Base-by-base conservation (phyloP, 345 rosid species). In the Noccaea caerulescens region DNA sequence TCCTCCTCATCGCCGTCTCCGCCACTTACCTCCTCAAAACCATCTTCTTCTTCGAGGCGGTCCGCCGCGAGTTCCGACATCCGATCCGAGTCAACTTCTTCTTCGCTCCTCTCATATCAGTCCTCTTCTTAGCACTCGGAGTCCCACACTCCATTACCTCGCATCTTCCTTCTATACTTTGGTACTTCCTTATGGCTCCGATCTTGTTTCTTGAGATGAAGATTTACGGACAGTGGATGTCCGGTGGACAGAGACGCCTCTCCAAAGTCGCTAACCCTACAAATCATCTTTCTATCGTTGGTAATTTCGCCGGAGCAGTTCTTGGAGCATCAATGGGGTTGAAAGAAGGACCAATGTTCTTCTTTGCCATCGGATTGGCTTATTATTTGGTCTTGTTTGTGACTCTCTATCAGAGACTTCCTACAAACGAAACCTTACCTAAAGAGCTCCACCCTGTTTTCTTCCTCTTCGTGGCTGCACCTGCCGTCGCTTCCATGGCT, bases 141-240 rank as follows among this genome's bases (percentile, higher is more conserved):
- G 63, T 87, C 44, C 98, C 98, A 20, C 83, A 82, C 64, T 82
- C 84, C 2, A 41, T 87, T 10, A 62, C 82, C 2, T 65, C 76
- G 4, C 46, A 54, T 37, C 83, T 86, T 52, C 96, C 78, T 3
- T 41, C 66, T 10, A 27, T 72, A 3, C 89, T 87, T 13, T 93
- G 98, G 98, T 93, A 93, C 70, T 51, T 93, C 53, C 85, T 93
- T 8, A 90, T 90, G 97, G 39, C 87, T 14, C 98, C 98, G 2
- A 53, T 90, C 67, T 82, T 93, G 56, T 60, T 72, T 54, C 86
- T 90, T 3, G 98, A 88, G 80, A 84, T 90, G 18, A 93, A 90
- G 75, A 85, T 93, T 34, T 93, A 93, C 18, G 98, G 98, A 23
- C 98, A 90, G 72, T 93, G 97, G 98, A 93, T 93, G 98, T 90